Conservation (phyloP, 192 early-diverging fungal genomes). For the Entomortierella parvispora region DNA sequence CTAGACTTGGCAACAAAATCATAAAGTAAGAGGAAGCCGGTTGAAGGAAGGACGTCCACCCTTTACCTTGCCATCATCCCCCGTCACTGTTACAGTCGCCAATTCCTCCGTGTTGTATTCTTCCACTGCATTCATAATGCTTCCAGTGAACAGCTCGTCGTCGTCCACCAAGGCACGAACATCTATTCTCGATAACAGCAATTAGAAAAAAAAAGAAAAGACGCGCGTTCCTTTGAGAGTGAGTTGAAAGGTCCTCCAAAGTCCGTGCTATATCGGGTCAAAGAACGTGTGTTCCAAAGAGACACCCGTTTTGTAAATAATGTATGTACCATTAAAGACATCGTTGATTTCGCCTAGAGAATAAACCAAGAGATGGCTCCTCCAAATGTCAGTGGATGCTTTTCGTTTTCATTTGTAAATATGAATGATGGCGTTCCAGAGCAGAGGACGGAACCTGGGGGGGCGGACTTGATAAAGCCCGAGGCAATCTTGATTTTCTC, state of each 20-base stretch:
- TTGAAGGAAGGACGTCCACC: no score
- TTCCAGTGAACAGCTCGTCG: conserved; percentile 76
- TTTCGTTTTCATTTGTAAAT: neutral
- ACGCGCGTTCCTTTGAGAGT: neutral
- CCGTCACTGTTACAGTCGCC: conserved; percentile 76
- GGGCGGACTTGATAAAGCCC: conserved; percentile 82
- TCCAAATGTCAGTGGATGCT: neutral
- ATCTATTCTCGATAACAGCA: conserved; percentile 64
- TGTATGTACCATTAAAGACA: conserved; percentile 88
- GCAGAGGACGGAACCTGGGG: conserved; percentile 76
- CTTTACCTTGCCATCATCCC: conserved; percentile 64
- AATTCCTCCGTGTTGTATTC: conserved; percentile 90
- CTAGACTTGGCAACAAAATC: neutral
- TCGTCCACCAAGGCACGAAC: conserved; percentile 85
- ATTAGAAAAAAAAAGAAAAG: conserved; percentile 1
- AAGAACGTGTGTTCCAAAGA: neutral
- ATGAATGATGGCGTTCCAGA: neutral
- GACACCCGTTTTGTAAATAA: no score
- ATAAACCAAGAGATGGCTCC: neutral
- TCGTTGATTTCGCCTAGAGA: conserved; percentile 82
- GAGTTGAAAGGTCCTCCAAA: neutral
- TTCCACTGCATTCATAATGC: conserved; percentile 74
- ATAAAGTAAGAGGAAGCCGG: no score
- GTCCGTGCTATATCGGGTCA: neutral
- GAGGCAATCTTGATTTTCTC: conserved; percentile 81